Percentiles rank a stretch among this genome's conserved stretches.
phyloP scores from a whole-genome alignment of 2,329 filamentous ascomycete genomes.

The Claviceps humidiphila region DNA sequence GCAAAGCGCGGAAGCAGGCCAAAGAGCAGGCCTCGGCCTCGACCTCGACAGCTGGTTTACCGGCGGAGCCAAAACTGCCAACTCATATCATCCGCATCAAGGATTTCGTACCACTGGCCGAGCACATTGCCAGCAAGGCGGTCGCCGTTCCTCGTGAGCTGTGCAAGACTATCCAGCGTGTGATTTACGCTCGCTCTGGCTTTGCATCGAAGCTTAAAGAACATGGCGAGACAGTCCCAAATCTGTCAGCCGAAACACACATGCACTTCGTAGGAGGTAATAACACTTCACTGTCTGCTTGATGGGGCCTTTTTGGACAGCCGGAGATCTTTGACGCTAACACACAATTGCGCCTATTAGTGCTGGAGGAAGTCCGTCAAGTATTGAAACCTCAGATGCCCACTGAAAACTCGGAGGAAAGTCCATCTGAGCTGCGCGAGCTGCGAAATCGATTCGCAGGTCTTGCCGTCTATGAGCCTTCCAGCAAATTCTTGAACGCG shows the following conservation, averaged over 20 bases:
- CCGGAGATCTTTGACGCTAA: neutral
- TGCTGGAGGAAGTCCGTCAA: constrained; percentile 22
- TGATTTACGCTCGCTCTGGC: constrained; percentile 21
- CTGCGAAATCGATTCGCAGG: constrained; percentile 20
- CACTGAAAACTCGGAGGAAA: neutral
- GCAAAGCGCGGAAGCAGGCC: neutral
- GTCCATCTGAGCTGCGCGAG: neutral
- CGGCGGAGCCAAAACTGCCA: neutral
- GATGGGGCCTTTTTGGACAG: neutral
- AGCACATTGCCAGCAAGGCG: constrained; percentile 7
- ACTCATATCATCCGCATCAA: constrained; percentile 23
- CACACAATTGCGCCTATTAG: constrained; percentile 8
- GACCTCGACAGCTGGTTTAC: neutral
- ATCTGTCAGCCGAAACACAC: constrained; percentile 11
- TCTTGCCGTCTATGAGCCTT: constrained; percentile 24
- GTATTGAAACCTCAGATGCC: constrained; percentile 14
- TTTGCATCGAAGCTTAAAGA: constrained; percentile 13
- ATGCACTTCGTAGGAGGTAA: constrained; percentile 2
- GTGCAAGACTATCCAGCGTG: constrained; percentile 18
- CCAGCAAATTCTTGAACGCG: constrained; percentile 21
- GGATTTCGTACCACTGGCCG: constrained; percentile 24
- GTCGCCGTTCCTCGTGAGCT: constrained; percentile 18
- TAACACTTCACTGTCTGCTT: constrained; percentile 19
- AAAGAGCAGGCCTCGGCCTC: neutral
- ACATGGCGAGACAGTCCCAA: constrained; percentile 8